These are phyloP conservation scores for Rhizophlyctis rosea DNA, from an alignment of 192 early-diverging fungal genomes.

Conservation along the genomic window DNA sequence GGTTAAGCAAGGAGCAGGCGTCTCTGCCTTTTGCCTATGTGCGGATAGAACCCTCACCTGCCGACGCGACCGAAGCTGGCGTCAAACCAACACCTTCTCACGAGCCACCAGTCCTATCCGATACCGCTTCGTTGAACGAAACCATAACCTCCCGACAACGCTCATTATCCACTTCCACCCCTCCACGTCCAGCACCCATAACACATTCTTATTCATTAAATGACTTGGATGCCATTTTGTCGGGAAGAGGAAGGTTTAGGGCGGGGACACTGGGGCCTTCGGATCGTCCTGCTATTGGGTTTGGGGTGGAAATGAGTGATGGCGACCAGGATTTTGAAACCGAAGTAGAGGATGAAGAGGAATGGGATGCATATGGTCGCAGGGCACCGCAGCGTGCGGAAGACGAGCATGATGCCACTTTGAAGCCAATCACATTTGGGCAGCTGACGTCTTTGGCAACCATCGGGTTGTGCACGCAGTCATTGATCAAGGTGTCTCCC, in stretches of 20 bases:
- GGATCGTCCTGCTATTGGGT: neutral
- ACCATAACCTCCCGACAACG: neutral
- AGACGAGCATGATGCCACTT: constrained; percentile 5
- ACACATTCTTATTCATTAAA: constrained; percentile 22
- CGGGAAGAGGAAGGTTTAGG: neutral
- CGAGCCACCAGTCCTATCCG: neutral
- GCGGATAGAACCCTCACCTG: constrained; percentile 19
- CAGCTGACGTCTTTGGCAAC: constrained; percentile 29
- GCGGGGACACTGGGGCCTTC: constrained; percentile 19
- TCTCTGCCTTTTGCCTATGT: constrained; percentile 54
- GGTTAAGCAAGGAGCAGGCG: constrained; percentile 46
- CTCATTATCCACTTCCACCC: neutral
- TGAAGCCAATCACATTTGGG: constrained; percentile 28
- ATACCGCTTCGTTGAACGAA: neutral
- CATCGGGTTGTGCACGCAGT: constrained; percentile 59
- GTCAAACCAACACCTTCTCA: constrained; percentile 1
- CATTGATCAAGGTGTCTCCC: constrained; percentile 60
- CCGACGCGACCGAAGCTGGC: constrained; percentile 15
- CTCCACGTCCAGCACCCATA: neutral
- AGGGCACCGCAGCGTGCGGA: neutral
- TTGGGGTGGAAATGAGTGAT: constrained; percentile 10
- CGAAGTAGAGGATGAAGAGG: constrained; percentile 5
- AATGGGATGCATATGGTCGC: neutral
- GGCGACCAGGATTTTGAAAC: constrained; percentile 13
- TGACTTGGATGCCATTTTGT: constrained; percentile 18